These are phyloP conservation scores for Termitomyces sp. DNA, from an alignment of 768 basidiomycete species.

Conservation along the genomic window DNA sequence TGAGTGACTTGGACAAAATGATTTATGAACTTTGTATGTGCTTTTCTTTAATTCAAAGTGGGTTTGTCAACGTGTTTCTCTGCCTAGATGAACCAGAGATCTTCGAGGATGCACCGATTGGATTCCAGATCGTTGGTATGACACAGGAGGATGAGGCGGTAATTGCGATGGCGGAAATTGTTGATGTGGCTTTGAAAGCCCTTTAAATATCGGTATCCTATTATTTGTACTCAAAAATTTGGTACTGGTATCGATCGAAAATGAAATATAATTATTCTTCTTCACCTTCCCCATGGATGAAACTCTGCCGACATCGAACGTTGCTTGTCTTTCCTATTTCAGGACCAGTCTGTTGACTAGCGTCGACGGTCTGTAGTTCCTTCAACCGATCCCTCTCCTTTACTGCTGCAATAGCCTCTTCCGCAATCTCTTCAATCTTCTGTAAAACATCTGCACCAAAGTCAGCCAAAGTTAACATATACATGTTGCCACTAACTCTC, in stretches of 20 bases:
- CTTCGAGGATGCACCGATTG: slow-evolving; percentile 57
- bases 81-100: slow-evolving; percentile 47
- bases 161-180: slow-evolving; percentile 64
- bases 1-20: background rate
- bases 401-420: slow-evolving; percentile 11
- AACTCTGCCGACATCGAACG: background rate
- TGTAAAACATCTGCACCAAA: slow-evolving; percentile 11
- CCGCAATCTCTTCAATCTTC: slow-evolving; percentile 14
- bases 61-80: background rate
- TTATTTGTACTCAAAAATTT: too few relatives aligned
- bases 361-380: slow-evolving; percentile 1
- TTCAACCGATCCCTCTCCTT: slow-evolving; percentile 13
- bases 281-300: background rate
- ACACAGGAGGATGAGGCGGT: slow-evolving; percentile 77
- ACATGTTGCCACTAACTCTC: slow-evolving; percentile 10
- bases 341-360: background rate
- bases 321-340: background rate
- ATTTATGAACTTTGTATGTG: background rate
- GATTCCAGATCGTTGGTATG: slow-evolving; percentile 63
- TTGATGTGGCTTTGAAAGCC: slow-evolving; percentile 41
- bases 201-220: background rate
- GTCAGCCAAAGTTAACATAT: background rate
- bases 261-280: background rate
- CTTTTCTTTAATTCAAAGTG: slow-evolving; percentile 10
- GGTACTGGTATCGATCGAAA: too few relatives aligned